These are phyloP conservation scores for Pachysandra terminalis DNA, from an alignment of 164 flowering plant species.

Conservation along the genomic window DNA sequence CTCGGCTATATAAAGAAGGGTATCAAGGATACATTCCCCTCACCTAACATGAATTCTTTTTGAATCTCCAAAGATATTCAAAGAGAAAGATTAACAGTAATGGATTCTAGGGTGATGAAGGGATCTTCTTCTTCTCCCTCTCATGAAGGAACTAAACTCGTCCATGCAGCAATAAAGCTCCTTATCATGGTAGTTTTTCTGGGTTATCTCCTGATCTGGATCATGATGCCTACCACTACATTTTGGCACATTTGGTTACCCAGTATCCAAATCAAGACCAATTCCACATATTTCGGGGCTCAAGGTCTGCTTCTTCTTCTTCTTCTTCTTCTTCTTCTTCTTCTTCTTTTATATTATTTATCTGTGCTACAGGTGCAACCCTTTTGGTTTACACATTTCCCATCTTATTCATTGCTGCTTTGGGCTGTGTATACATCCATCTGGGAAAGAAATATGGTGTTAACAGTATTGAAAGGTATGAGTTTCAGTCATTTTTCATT, in stretches of 20 bases:
- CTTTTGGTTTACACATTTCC: slow-evolving; percentile 54
- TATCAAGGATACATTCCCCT: neutral
- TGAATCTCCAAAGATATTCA: neutral
- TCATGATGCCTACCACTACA: slow-evolving; percentile 51
- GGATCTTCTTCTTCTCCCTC: neutral
- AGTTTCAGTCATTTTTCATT: neutral
- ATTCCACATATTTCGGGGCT: slow-evolving; percentile 50
- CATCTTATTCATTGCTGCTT: slow-evolving; percentile 38
- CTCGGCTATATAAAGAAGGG: neutral
- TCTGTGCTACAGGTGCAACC: slow-evolving; percentile 29
- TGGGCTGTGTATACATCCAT: slow-evolving; percentile 70
- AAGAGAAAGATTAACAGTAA: neutral
- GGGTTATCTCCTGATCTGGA: slow-evolving; percentile 55
- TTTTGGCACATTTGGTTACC: slow-evolving; percentile 39
- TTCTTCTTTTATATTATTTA: neutral
- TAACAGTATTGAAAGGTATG: slow-evolving; percentile 24
- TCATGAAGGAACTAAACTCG: slow-evolving; percentile 2
- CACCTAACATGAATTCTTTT: neutral
- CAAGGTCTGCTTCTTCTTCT: slow-evolving; percentile 41
- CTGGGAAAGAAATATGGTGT: slow-evolving; percentile 31
- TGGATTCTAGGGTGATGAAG: neutral
- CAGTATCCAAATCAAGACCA: slow-evolving; percentile 24
- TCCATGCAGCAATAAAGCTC: slow-evolving; percentile 16
- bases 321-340: neutral
- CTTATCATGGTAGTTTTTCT: slow-evolving; percentile 26